Percentiles rank a stretch among this genome's conserved stretches.
Conservation (phyloP, 352 stramenopile genomes). For the Globisporangium spiculum region DNA sequence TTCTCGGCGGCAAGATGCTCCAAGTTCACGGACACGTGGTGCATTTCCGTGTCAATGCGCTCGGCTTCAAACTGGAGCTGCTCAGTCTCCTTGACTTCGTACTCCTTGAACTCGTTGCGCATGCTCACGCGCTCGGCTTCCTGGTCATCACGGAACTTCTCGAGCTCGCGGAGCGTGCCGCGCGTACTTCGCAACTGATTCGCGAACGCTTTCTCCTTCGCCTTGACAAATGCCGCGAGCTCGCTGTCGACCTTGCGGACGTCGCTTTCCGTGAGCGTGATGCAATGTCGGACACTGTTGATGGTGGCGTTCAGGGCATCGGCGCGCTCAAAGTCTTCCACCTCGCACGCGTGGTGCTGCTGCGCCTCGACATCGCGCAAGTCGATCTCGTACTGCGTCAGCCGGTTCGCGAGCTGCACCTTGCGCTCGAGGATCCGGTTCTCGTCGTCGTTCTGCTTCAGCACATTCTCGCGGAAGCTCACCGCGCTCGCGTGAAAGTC, state of each 20-base stretch:
- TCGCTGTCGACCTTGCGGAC: constrained; percentile 77
- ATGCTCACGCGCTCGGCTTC: constrained; percentile 44
- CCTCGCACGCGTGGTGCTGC: constrained; percentile 73
- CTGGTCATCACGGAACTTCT: constrained; percentile 79
- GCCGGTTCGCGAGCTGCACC: constrained; percentile 52
- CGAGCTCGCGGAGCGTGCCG: constrained; percentile 62
- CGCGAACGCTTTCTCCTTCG: constrained; percentile 74
- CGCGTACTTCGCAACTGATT: constrained; percentile 76
- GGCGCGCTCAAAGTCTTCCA: constrained; percentile 85
- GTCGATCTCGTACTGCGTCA: constrained; percentile 82
- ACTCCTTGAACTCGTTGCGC: constrained; percentile 59
- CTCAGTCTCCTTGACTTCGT: constrained; percentile 61
- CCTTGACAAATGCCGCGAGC: constrained; percentile 61
- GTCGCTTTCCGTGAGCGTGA: constrained; percentile 78
- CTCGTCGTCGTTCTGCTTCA: constrained; percentile 77
- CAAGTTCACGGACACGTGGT: constrained; percentile 72
- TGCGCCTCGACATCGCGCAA: constrained; percentile 75
- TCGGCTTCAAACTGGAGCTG: constrained; percentile 78
- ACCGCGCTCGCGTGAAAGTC: constrained; percentile 76
- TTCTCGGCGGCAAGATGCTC: constrained; percentile 71
- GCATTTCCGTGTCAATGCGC: constrained; percentile 70
- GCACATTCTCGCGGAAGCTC: constrained; percentile 55
- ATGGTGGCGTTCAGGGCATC: constrained; percentile 80
- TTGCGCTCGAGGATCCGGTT: constrained; percentile 70
- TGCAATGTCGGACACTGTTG: constrained; percentile 77